Evolutionary conservation across 2,329 filamentous ascomycete species (phyloP), one percentile per base, ranked within the genome.

Genomic region (Hypoxylon sp.): DNA sequence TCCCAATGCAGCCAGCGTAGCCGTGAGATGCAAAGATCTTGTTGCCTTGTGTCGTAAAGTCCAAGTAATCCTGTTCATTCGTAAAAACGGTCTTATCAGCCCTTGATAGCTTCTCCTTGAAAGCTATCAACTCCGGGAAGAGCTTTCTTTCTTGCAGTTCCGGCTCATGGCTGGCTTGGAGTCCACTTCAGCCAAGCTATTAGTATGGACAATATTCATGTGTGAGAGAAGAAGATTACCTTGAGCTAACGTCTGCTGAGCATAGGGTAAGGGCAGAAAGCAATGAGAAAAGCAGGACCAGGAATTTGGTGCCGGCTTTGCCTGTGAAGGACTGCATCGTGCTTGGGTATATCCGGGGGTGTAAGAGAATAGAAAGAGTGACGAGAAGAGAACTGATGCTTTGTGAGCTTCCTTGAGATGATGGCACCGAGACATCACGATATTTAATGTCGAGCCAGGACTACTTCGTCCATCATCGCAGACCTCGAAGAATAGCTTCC

Each of bases 281-380:
- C 37, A 41, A 41, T 41, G 47, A 51, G n/a, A 51, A 21, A 21
- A 51, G 47, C 8, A 51, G 47, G 47, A 32, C 27, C 27, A 51
- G 23, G 29, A 34, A 23, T 21, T 23, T 37, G 47, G 19, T 21
- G 16, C 27, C 11, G 9, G 27, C 27, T 37, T 37, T 21, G 30
- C 27, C 19, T 3, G 47, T 34, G 47, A 51, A 51, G n/a, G 11
- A 21, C 47, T 25, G 27, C 47, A 51, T 51, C 11, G 9, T 51
- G 19, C 27, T 34, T 37, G 6, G 2, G 11, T 23, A 6, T 34
- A 41, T 9, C n/a, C 3, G 11, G 11, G 21, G 37, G 7, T 16
- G 8, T 41, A 19, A 41, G 8, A 4, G 37, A 41, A 41, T 41
- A 19, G 1, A 41, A 41, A 11, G 37, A 7, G n/a, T 2, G 16